phyloP scores from a whole-genome alignment of 2,329 filamentous ascomycete genomes.

The Elsinoe fawcettii region DNA sequence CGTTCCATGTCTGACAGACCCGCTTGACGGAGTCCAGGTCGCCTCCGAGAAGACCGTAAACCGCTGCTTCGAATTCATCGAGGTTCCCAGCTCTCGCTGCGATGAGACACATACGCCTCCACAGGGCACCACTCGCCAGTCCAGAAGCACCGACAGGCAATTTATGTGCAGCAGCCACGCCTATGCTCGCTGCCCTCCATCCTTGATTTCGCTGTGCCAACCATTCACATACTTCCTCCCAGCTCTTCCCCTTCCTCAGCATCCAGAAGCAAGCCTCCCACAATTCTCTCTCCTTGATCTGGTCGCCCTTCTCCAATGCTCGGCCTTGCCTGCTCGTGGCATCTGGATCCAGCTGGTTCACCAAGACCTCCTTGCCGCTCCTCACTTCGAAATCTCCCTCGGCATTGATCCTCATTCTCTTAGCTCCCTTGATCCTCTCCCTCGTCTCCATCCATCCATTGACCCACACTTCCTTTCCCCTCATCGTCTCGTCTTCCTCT shows the following conservation, averaged over 20 bases:
- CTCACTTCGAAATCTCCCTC: conserved; percentile 45
- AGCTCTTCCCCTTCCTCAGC: conserved; percentile 71
- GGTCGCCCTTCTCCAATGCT: conserved; percentile 70
- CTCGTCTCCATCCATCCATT: conserved; percentile 91
- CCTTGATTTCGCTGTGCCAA: conserved; percentile 76
- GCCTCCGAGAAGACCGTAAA: conserved; percentile 84
- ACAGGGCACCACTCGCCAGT: conserved; percentile 45
- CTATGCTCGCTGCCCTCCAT: conserved; percentile 81
- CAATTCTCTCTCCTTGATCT: conserved; percentile 80
- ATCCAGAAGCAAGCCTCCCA: conserved; percentile 95
- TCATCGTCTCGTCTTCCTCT: conserved; percentile 55
- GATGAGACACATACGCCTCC: conserved; percentile 70
- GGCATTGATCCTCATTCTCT: conserved; percentile 59
- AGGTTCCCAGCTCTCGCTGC: conserved; percentile 59
- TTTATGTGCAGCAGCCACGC: conserved; percentile 51
- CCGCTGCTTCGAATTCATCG: conserved; percentile 75
- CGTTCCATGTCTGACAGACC: conserved; percentile 74
- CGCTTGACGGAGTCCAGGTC: conserved; percentile 70
- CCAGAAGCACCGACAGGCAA: conserved; percentile 33
- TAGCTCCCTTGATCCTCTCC: conserved; percentile 80
- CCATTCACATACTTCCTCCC: conserved; percentile 72
- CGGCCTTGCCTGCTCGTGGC: conserved; percentile 71
- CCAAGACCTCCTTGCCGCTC: conserved; percentile 55
- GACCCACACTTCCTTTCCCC: conserved; percentile 66
- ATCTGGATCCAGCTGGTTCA: conserved; percentile 89